Base-by-base conservation (phyloP, 2,329 filamentous ascomycete genomes). In the Biscogniauxia sp. region DNA sequence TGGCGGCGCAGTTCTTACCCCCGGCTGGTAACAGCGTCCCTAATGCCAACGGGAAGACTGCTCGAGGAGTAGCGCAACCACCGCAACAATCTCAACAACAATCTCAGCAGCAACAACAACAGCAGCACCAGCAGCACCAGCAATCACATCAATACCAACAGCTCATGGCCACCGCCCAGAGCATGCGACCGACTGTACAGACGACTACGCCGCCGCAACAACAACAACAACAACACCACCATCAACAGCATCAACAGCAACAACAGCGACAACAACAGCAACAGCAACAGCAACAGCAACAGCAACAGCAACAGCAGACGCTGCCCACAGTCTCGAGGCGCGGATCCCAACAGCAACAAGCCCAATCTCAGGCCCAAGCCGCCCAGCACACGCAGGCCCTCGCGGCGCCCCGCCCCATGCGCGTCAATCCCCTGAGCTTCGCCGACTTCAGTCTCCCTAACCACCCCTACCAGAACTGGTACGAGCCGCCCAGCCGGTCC, bases 401-500 rank as follows among this genome's bases (percentile, higher is more conserved):
- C 52, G 67, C 68, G 20, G 69, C 70, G 25, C 70, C 71, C 20
- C 68, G 68, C 17, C 71, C 74, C 17, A 70, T 74, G 19, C 79
- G 79, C 13, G 73, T 88, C 5, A 94, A 94, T 69, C 91, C 91
- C 1, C 75, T 94, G 49, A 82, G 88, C 66, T 86, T 84, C 23
- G 91, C 90, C 1, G 90, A 95, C 71, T 95, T 95, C 73, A 88
- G 82, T 23, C 80, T 89, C 67, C 88, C 90, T 3, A 88, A 92
- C 65, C 91, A 93, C 75, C 91, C 92, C 1, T 96, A 95, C 70
- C 88, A 92, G 71, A 87, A 88, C 55, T 88, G 88, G 75, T 96
- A 94, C 69, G 88, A 92, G 64, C 88, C 90, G 41, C 90, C 91
- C 1, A 89, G 84, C 66, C 81, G 74, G 53, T 72, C 70, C 6